Conservation (phyloP, 345 rosid genomes). For the Luvunga scandens region DNA sequence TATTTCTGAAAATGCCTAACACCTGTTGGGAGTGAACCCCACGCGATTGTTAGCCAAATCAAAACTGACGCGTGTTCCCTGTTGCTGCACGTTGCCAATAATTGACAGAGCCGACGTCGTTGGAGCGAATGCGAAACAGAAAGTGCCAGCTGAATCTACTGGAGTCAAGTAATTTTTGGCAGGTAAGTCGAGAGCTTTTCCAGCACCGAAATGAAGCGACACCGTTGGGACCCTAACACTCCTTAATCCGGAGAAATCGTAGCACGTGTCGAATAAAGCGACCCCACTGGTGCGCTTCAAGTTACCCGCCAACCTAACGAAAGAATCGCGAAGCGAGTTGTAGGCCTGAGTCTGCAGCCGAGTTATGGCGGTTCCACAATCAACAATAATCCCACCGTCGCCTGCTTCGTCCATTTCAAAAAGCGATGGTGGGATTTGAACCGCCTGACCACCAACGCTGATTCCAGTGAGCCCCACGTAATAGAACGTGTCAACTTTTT, state of each 20-base stretch:
- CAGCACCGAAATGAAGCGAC: slow-evolving; percentile 61
- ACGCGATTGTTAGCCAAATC: slow-evolving; percentile 64
- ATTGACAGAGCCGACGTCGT: slow-evolving; percentile 79
- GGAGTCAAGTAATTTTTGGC: slow-evolving; percentile 87
- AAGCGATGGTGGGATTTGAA: slow-evolving; percentile 51
- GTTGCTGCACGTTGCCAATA: slow-evolving; percentile 95
- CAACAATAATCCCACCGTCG: slow-evolving; percentile 76
- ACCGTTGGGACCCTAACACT: slow-evolving; percentile 80
- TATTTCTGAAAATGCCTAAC: slow-evolving; percentile 24
- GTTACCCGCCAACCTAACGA: slow-evolving; percentile 34
- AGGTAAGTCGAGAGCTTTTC: slow-evolving; percentile 50
- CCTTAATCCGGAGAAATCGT: slow-evolving; percentile 59
- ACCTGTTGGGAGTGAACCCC: slow-evolving; percentile 63
- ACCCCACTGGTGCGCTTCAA: slow-evolving; percentile 43
- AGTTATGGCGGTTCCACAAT: slow-evolving; percentile 91
- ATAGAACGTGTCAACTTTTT: slow-evolving; percentile 75
- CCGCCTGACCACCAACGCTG: slow-evolving; percentile 75
- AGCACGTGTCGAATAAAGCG: slow-evolving; percentile 91
- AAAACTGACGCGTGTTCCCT: slow-evolving; percentile 83
- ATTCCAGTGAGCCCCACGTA: slow-evolving; percentile 78
- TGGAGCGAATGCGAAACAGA: slow-evolving; percentile 94
- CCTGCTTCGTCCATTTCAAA: slow-evolving; percentile 72
- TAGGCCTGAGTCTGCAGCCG: slow-evolving; percentile 81
- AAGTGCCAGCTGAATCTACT: slow-evolving; percentile 63
- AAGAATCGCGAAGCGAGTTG: slow-evolving; percentile 72